Conservation (phyloP, 495 filamentous ascomycete species). For the Bathelium albidoporum region DNA sequence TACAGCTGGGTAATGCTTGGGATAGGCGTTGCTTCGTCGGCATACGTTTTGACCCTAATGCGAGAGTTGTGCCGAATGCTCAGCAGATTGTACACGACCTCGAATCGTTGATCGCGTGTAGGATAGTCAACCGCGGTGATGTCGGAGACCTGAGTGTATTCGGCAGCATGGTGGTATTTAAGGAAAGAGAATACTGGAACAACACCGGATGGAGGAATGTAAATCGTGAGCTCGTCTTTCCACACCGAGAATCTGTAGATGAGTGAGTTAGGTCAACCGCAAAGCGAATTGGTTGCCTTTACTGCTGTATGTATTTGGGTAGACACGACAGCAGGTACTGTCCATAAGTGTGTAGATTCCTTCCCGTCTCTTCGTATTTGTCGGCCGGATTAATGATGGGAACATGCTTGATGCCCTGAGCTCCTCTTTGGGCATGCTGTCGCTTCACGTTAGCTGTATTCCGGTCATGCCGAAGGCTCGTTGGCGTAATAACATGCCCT, state of each 20-base stretch:
- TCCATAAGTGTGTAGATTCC: slow-evolving; percentile 82
- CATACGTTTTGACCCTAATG: slow-evolving; percentile 97
- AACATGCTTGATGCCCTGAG: slow-evolving; percentile 49
- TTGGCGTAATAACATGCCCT: slow-evolving; percentile 30
- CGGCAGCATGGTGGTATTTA: slow-evolving; percentile 93
- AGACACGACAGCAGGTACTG: slow-evolving; percentile 93
- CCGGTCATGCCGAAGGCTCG: slow-evolving; percentile 38
- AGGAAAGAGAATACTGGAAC: slow-evolving; percentile 89
- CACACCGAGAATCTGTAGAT: slow-evolving; percentile 68
- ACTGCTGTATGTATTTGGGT: slow-evolving; percentile 94
- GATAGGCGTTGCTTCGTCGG: slow-evolving; percentile 90
- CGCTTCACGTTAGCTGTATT: not conserved
- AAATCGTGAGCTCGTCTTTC: slow-evolving; percentile 97
- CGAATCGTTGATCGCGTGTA: slow-evolving; percentile 85
- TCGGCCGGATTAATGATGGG: slow-evolving; percentile 86
- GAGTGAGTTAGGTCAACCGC: not conserved
- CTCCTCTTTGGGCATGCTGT: slow-evolving; percentile 22
- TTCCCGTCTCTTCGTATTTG: slow-evolving; percentile 76
- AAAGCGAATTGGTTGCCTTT: not conserved
- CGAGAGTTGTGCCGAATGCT: slow-evolving; percentile 92
- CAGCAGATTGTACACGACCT: slow-evolving; percentile 95
- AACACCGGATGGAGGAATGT: slow-evolving; percentile 77
- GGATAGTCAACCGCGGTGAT: slow-evolving; percentile 95
- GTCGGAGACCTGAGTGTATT: slow-evolving; percentile 86
- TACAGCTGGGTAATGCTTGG: slow-evolving; percentile 77